Conservation (phyloP, 805 yeast species). For the Sporopachydermia quercuum region DNA sequence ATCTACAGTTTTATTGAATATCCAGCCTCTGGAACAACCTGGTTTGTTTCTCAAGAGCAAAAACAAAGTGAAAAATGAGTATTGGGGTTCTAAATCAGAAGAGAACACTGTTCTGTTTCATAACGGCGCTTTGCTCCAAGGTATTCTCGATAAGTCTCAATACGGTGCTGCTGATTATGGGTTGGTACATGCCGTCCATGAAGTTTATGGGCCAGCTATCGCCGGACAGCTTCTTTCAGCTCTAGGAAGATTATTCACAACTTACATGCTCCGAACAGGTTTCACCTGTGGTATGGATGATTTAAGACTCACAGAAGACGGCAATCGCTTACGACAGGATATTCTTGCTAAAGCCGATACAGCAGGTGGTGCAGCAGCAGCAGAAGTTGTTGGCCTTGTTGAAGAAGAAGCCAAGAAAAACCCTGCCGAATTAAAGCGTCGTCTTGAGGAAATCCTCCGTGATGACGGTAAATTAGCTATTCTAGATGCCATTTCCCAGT, state of each 20-base stretch:
- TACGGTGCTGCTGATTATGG: constrained; percentile 98
- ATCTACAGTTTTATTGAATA: constrained; percentile 78
- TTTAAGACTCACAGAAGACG: constrained; percentile 78
- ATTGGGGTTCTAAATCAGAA: constrained; percentile 76
- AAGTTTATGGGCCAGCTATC: constrained; percentile 79
- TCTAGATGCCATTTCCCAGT: constrained; percentile 88
- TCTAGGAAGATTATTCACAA: constrained; percentile 90
- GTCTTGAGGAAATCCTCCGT: constrained; percentile 88
- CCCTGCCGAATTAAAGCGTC: constrained; percentile 67
- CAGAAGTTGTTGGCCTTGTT: constrained; percentile 81
- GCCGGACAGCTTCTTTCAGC: constrained; percentile 87
- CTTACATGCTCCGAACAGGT: constrained; percentile 81
- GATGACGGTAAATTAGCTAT: constrained; percentile 88
- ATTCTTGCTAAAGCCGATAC: constrained; percentile 65
- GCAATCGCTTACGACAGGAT: constrained; percentile 78
- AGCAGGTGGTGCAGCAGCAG: constrained; percentile 83
- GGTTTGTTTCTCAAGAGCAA: constrained; percentile 76
- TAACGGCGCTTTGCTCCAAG: constrained; percentile 78
- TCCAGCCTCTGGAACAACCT: constrained; percentile 76
- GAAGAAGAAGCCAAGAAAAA: constrained; percentile 26
- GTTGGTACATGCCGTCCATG: constrained; percentile 90
- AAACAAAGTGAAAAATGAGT: constrained; percentile 85
- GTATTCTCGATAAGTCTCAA: constrained; percentile 94
- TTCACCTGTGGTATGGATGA: constrained; percentile 99
- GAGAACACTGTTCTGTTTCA: constrained; percentile 81